Evolutionary conservation across 495 filamentous ascomycete genomes (phyloP).

Genomic region (Aspergillus bertholletiae): DNA sequence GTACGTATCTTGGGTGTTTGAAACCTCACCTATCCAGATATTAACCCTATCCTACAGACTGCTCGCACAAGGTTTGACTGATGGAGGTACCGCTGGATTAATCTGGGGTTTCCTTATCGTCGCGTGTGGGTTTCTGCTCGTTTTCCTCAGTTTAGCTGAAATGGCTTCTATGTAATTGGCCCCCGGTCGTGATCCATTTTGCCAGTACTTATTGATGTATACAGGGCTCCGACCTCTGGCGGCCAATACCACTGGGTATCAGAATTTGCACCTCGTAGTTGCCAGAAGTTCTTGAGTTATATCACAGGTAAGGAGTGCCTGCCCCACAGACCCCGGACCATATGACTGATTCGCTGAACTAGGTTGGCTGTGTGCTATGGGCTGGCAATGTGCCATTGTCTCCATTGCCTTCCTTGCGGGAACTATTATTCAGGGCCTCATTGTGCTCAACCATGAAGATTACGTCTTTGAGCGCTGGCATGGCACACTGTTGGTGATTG

Average conservation of each 20-base stretch:
- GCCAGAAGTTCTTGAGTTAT: constrained; percentile 57
- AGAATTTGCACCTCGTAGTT: constrained; percentile 50
- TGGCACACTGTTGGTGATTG: constrained; percentile 54
- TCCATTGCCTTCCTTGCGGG: constrained; percentile 51
- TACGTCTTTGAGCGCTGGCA: constrained; percentile 54
- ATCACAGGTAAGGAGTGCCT: constrained; percentile 42
- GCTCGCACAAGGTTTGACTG: constrained; percentile 41
- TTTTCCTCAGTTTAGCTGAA: constrained; percentile 50
- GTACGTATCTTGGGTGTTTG: constrained; percentile 22
- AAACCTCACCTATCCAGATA: neutral
- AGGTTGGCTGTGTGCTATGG: constrained; percentile 58
- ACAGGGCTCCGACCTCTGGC: constrained; percentile 48
- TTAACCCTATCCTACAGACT: constrained; percentile 22
- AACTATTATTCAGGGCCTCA: constrained; percentile 56
- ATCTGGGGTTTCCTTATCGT: constrained; percentile 55
- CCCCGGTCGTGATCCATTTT: neutral
- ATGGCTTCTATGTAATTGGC: constrained; percentile 53
- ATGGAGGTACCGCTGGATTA: constrained; percentile 54
- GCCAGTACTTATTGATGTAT: too few species aligned
- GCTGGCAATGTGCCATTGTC: constrained; percentile 57
- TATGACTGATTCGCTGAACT: neutral
- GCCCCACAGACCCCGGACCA: neutral
- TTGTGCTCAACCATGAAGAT: constrained; percentile 47
- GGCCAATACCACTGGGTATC: constrained; percentile 59
- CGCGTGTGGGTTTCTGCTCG: constrained; percentile 43